Evolutionary conservation across 2,329 filamentous ascomycete species (phyloP), one percentile per base, ranked within the genome.

Genomic region (Elsinoe fawcettii): DNA sequence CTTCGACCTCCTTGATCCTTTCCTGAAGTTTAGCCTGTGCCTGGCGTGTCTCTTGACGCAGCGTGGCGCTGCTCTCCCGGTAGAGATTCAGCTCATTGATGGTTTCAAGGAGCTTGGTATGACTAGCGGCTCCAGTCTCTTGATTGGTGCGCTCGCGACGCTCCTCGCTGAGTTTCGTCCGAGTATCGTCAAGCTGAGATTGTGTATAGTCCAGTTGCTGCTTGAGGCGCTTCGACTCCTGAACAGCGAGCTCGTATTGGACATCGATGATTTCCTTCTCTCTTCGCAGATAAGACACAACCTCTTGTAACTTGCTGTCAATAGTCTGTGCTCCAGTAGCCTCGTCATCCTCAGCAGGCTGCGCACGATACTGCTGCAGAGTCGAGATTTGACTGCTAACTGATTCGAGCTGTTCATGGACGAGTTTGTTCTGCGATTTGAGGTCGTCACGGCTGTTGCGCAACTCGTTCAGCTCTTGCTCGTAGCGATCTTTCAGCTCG

Each of bases 191-290:
- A 6, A 99, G 83, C 69, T 97, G 90, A 20, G 83, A 83, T 65
- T 93, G 89, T 7, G 86, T 80, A 68, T 96, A 91, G 53, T 95
- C 87, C 22, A 96, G 80, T 67, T 97, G 90, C 65, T 96, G 90
- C 66, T 92, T 88, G 41, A 96, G 74, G 56, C 93, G 84, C 72
- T 95, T 95, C 56, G 84, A 80, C 72, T 99, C 93, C 65, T 95
- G 89, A 0, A 85, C 80, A 65, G 92, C 91, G 44, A 97, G 78
- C 64, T 96, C 91, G 65, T 90, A 88, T 67, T 97, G 92, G n/a
- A 96, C 89, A 65, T 99, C 92, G 7, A 96, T 81, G 63, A 99
- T 97, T 69, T 97, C 93, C 76, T 97, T 99, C 73, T 99, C 95
- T 41, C 90, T 87, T 46, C 92, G 86, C 60, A 99, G 77, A 70